These are phyloP conservation scores for Lactifluus hygrophoroides DNA, from an alignment of 768 basidiomycete genomes.

Conservation along the genomic window DNA sequence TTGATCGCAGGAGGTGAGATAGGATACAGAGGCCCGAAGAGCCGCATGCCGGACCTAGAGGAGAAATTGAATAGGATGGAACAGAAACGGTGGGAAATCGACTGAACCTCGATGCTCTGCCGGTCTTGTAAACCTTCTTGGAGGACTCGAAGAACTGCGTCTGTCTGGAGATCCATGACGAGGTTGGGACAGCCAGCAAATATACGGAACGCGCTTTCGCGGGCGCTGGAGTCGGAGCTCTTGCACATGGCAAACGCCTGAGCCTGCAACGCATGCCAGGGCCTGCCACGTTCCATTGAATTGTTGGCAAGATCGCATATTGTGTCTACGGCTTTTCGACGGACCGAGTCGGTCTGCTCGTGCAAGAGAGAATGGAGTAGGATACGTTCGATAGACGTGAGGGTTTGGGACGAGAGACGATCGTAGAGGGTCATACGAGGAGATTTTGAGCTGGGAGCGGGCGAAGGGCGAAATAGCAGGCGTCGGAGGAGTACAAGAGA, in stretches of 20 bases:
- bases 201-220: constrained; percentile 49
- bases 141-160: constrained; percentile 58
- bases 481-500: constrained; percentile 74
- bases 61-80: not conserved
- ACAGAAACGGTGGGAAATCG: not conserved
- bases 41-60: constrained; percentile 64
- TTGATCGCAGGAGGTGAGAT: constrained; percentile 53
- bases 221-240: constrained; percentile 23
- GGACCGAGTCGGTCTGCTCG: constrained; percentile 49
- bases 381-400: constrained; percentile 61
- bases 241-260: constrained; percentile 62
- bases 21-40: constrained; percentile 59
- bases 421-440: constrained; percentile 64
- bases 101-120: constrained; percentile 53
- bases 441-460: constrained; percentile 27
- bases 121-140: constrained; percentile 60
- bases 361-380: constrained; percentile 61
- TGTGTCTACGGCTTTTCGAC: constrained; percentile 66
- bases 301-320: constrained; percentile 69
- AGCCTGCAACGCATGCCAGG: constrained; percentile 75
- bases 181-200: constrained; percentile 70
- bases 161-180: constrained; percentile 66
- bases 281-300: constrained; percentile 63
- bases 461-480: constrained; percentile 60
- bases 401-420: constrained; percentile 56